Conservation (phyloP, 2,329 filamentous ascomycete genomes). For the Scleromitrula shiraiana region DNA sequence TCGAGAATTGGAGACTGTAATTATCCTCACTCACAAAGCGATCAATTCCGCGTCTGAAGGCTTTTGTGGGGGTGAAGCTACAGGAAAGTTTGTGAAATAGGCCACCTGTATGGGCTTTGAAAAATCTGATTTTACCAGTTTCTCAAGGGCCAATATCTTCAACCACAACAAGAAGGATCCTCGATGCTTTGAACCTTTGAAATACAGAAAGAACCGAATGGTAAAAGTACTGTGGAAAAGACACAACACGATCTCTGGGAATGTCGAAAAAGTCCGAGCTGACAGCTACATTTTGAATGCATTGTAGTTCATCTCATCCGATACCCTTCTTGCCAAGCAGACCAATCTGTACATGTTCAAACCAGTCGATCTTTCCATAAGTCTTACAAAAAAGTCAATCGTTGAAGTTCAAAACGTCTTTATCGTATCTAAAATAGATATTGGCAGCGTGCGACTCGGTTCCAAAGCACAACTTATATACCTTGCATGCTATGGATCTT, state of each 20-base stretch:
- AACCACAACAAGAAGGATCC: not conserved
- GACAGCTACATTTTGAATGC: not conserved
- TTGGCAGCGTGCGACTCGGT: not conserved
- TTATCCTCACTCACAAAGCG: too few species aligned
- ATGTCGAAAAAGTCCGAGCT: not conserved
- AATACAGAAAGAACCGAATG: not conserved
- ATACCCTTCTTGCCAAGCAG: not conserved
- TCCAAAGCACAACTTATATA: not conserved
- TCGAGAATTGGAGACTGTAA: too few species aligned
- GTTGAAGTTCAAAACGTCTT: not conserved
- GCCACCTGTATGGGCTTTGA: not conserved
- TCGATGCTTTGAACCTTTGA: not conserved
- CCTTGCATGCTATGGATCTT: not conserved
- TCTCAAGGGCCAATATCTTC: constrained; percentile 1
- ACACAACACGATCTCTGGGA: not conserved
- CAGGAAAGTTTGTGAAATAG: too few species aligned
- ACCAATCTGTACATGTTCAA: not conserved
- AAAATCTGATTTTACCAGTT: not conserved
- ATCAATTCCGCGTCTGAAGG: too few species aligned
- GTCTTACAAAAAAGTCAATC: not conserved
- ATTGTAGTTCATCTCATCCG: not conserved
- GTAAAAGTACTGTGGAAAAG: not conserved
- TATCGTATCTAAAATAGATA: constrained; percentile 2
- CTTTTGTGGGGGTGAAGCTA: too few species aligned
- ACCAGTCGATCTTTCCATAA: not conserved